Evolutionary conservation across 257 asterid species (phyloP).

Genomic region (Handroanthus guayacan): DNA sequence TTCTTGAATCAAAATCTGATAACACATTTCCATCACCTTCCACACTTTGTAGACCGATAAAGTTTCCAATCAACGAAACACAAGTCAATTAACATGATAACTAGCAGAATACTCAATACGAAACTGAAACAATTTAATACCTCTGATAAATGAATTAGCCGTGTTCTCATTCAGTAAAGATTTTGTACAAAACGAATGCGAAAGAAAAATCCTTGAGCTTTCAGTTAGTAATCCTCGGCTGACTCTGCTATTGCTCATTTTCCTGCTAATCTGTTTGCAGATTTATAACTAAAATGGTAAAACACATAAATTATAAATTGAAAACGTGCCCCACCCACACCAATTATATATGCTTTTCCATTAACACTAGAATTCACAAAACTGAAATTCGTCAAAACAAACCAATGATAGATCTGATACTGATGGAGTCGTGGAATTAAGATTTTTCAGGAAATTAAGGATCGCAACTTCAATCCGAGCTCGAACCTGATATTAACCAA

Average conservation of each 20-base stretch:
- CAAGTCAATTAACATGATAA: background rate
- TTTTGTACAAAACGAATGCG: slow-evolving; percentile 69
- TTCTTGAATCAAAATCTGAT: slow-evolving; percentile 70
- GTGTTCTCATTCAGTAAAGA: slow-evolving; percentile 77
- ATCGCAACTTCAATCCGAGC: slow-evolving; percentile 91
- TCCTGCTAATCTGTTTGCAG: slow-evolving; percentile 66
- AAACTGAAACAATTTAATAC: slow-evolving; percentile 43
- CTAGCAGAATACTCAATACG: background rate
- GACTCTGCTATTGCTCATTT: slow-evolving; percentile 71
- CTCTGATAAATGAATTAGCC: slow-evolving; percentile 75
- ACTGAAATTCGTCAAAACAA: slow-evolving; percentile 3
- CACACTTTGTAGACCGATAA: slow-evolving; percentile 59
- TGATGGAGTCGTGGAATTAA: slow-evolving; percentile 65
- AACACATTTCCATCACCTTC: slow-evolving; percentile 95
- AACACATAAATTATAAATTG: background rate
- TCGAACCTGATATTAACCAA: slow-evolving; percentile 62
- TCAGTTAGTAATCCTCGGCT: slow-evolving; percentile 75
- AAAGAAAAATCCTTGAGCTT: slow-evolving; percentile 67
- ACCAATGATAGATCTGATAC: slow-evolving; percentile 87
- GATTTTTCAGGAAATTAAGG: slow-evolving; percentile 73
- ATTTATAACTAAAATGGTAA: slow-evolving; percentile 4
- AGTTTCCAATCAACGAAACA: background rate
- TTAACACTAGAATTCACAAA: background rate
- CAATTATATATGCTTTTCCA: background rate
- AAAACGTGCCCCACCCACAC: background rate